Evolutionary conservation across 306 rosid species (phyloP).

Genomic region (Vigna nakashimae): DNA sequence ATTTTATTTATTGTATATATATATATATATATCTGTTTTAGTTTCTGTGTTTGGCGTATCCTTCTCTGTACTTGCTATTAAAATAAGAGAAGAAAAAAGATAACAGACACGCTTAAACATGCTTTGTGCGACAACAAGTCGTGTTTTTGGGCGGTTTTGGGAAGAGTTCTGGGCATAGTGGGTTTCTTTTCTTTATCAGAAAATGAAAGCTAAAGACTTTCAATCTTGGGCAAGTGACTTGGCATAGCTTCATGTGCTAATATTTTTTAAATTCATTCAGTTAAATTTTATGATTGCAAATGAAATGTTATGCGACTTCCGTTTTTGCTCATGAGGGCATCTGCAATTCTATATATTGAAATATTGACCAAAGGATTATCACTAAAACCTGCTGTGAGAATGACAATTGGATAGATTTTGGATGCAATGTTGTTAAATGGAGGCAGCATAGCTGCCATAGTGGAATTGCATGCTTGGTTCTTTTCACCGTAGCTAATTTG

Average conservation of each 20-base stretch:
- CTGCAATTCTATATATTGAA: neutral
- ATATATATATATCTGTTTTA: neutral
- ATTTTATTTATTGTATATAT: no score
- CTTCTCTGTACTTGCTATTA: neutral
- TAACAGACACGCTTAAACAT: neutral
- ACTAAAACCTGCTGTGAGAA: neutral
- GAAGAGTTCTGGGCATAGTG: neutral
- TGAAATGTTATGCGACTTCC: neutral
- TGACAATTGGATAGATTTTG: constrained; percentile 12
- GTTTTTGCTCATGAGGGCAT: neutral
- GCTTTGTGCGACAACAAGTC: no score
- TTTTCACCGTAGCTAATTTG: neutral
- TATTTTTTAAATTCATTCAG: no score
- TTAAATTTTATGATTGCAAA: neutral
- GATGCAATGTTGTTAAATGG: neutral
- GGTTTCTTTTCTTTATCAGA: no score
- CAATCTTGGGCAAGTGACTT: neutral
- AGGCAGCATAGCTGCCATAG: neutral
- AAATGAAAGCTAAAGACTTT: neutral
- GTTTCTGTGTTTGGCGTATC: neutral
- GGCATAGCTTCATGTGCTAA: no score
- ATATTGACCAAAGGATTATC: neutral
- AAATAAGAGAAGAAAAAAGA: neutral
- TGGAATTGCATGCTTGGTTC: neutral
- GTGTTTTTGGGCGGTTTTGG: neutral